These are phyloP conservation scores for Emmonsiellopsis sp. DNA, from an alignment of 2,329 filamentous ascomycete species.

Conservation along the genomic window DNA sequence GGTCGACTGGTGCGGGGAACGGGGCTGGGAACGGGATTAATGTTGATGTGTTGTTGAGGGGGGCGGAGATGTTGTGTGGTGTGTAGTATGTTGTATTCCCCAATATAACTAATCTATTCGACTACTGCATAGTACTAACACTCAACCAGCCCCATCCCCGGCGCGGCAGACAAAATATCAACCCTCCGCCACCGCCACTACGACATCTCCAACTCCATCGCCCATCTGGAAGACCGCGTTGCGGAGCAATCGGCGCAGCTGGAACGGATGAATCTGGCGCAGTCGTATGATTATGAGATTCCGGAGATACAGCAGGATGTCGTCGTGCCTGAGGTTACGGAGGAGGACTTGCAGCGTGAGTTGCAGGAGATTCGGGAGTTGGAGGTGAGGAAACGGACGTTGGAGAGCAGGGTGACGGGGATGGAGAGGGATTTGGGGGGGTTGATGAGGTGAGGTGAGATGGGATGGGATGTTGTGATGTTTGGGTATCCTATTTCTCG, in stretches of 20 bases:
- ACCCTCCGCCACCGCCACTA: slow-evolving; percentile 62
- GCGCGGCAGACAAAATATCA: slow-evolving; percentile 67
- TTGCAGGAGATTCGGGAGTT: slow-evolving; percentile 51
- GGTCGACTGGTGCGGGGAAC: slow-evolving; percentile 47
- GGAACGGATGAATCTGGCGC: slow-evolving; percentile 57
- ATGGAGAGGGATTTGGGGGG: slow-evolving; percentile 63
- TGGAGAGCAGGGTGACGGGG: slow-evolving; percentile 57
- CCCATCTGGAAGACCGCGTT: slow-evolving; percentile 72
- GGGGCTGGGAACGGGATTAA: slow-evolving; percentile 62
- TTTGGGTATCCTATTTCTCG: neutral
- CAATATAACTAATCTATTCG: neutral
- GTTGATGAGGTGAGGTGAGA: slow-evolving; percentile 39
- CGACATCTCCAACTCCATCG: slow-evolving; percentile 63
- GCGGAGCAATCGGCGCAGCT: slow-evolving; percentile 66
- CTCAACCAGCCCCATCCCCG: slow-evolving; percentile 67
- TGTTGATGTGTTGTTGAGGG: slow-evolving; percentile 72
- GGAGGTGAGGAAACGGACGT: slow-evolving; percentile 52
- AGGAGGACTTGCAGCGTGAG: slow-evolving; percentile 37
- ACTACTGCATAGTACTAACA: too few relatives aligned
- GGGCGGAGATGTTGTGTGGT: slow-evolving; percentile 80
- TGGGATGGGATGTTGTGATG: neutral
- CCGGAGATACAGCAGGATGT: neutral
- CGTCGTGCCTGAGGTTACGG: slow-evolving; percentile 23
- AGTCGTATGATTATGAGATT: slow-evolving; percentile 47
- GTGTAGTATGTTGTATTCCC: slow-evolving; percentile 56